Base-by-base conservation (phyloP, 176 grass and related monocot genomes). In the Otatea glauca region DNA sequence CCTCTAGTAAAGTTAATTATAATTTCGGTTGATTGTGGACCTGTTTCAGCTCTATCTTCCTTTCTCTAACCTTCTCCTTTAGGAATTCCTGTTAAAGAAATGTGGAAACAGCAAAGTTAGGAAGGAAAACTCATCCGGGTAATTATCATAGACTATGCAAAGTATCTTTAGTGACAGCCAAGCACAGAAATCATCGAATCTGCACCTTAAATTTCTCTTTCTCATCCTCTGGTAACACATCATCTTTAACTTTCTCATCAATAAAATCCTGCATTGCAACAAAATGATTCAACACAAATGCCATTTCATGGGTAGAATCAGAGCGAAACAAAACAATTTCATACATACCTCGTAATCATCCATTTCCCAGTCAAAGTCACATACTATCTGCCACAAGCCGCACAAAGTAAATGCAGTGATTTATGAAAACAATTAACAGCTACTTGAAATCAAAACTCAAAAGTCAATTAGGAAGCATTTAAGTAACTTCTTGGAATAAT, bases 131-230 rank as follows among this genome's bases (percentile, higher is more conserved):
- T 1, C 79, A 24, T 27, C 1, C 0, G 18, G 1, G 9, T 8
- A 80, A 69, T 55, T 49, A 69, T 8, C 9, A 1, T 21, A 63
- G 9, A 56, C 12, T 78, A 77, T 34, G 14, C 24, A 0, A 38
- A 51, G 7, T 20, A 54, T 69, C 35, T 34, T 10, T 21, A 55
- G 16, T 67, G 76, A 15, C 43, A 67, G 75, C 41, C 58, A 73
- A 76, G 42, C 38, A 64, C 10, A 64, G 49, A 55, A 59, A 61
- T 2, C 50, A 55, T 75, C 24, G 7, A 59, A 44, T 64, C 3
- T 48, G 61, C 64, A 95, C 96, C 93, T 87, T 93, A 38, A 98
- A 95, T 65, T 91, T 92, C 24, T 98, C 96, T 87, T 90, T 95
- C 74, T 98, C 89, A 43, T 90, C 96, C 74, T 98, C 83, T 15